Percentiles rank a stretch among this genome's conserved stretches.
phyloP scores from a whole-genome alignment of 345 rosid species.

The Rhizophora apiculata region DNA sequence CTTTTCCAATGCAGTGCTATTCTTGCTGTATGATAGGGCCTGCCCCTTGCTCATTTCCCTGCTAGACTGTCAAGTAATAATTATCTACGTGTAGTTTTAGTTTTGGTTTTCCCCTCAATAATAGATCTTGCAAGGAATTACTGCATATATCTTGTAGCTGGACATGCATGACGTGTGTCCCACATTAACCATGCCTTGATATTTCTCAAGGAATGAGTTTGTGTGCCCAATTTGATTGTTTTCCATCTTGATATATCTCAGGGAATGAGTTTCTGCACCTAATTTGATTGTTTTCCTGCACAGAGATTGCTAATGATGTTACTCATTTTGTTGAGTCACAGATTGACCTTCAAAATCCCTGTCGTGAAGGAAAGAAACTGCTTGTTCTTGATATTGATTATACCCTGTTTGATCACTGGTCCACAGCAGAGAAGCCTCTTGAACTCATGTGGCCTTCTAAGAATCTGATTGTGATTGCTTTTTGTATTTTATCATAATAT shows the following conservation, averaged over 20 bases:
- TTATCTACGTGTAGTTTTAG: neutral
- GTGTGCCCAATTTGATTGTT: too few species aligned
- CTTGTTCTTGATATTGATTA: conserved; percentile 96
- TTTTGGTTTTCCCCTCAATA: neutral
- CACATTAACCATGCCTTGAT: neutral
- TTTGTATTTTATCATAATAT: neutral
- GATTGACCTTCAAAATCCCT: conserved; percentile 69
- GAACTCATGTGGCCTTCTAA: conserved; percentile 95
- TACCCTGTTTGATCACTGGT: conserved; percentile 92
- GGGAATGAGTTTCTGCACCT: too few species aligned
- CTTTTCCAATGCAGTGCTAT: too few species aligned
- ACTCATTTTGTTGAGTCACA: conserved; percentile 23
- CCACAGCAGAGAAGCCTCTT: conserved; percentile 84
- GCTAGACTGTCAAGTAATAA: too few species aligned
- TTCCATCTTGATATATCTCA: too few species aligned
- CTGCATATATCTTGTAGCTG: neutral
- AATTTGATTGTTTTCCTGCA: neutral
- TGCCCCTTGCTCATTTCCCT: too few species aligned
- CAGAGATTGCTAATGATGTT: neutral
- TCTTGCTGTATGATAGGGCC: too few species aligned
- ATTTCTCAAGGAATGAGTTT: neutral
- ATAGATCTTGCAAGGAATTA: neutral
- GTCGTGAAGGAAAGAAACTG: conserved; percentile 84
- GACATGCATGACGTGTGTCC: neutral
- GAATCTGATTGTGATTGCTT: conserved; percentile 15